Base-by-base conservation (phyloP, 768 basidiomycete species). In the Symmetrospora coprosmae region DNA sequence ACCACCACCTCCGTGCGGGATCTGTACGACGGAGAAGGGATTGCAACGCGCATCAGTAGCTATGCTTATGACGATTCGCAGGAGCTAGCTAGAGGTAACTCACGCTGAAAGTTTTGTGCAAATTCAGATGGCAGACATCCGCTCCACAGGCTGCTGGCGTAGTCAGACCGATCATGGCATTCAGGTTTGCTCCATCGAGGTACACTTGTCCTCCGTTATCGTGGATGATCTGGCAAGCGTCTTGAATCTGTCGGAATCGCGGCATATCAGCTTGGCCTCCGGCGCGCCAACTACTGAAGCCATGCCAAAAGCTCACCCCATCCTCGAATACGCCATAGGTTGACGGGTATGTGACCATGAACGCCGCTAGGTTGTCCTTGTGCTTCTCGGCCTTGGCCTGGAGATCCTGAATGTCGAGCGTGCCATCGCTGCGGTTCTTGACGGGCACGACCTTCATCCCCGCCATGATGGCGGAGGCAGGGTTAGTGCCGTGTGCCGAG, bases 321-420 rank as follows among this genome's bases (percentile, higher is more conserved):
- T 84, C 80, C 71, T 99, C 94, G 68, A 97, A 97, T 19, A 97
- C 92, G 67, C 94, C 94, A 64, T 90, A 99, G 0, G 94, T 97
- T 3, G 90, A 94, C 11, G 67, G 65, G 51, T 67, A 66, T 5
- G 65, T 66, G 43, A 84, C 89, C 92, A 96, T 97, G 76, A 91
- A 90, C 0, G 91, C 87, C 9, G 94, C 92, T 40, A 99, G 78
- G 52, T 85, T 82, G 65, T 92, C 82, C 74, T 84, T 88, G 77
- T 97, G 81, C 72, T 85, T 81, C 74, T 86, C 83, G 2, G 92
- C 90, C 73, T 97, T 97, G 40, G 75, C 77, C 69, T 78, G 78
- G 55, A 97, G 79, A 72, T 99, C 94, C 39, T 74, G 79, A 17
- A 97, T 76, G 71, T 99, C 90, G 35, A 97, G 79, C 68, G 83